Evolutionary conservation across 257 asterid species (phyloP).

Genomic region (Verbascum thapsus): DNA sequence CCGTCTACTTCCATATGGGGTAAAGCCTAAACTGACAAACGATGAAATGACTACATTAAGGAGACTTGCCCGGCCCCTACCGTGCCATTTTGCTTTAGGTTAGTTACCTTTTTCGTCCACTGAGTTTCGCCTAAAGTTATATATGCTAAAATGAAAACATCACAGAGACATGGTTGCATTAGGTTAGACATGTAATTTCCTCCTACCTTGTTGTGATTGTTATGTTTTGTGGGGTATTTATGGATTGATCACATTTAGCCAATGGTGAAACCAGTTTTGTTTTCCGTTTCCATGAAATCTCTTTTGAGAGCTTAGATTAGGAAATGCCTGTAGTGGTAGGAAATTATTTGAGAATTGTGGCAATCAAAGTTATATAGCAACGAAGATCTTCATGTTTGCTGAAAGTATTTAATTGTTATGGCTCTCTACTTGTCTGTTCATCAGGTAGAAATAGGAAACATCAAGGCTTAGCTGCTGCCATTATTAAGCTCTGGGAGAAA

Average conservation of each 20-base stretch:
- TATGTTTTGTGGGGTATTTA: background rate
- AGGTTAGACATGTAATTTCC: background rate
- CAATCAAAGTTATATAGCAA: slow-evolving; percentile 18
- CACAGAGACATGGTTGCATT: slow-evolving; percentile 11
- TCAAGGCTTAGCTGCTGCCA: slow-evolving; percentile 93
- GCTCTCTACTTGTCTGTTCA: slow-evolving; percentile 23
- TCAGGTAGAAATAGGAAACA: slow-evolving; percentile 91
- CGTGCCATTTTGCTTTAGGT: slow-evolving; percentile 95
- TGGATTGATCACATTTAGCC: slow-evolving; percentile 6
- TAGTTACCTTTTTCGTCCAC: slow-evolving; percentile 32
- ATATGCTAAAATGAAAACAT: background rate
- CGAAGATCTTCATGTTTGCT: background rate
- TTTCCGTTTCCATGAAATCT: slow-evolving; percentile 10
- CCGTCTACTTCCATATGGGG: slow-evolving; percentile 93
- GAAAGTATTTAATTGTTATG: slow-evolving; percentile 13
- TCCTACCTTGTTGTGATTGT: slow-evolving; percentile 4
- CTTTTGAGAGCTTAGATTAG: slow-evolving; percentile 12
- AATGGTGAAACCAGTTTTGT: background rate
- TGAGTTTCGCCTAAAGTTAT: background rate
- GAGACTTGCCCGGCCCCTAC: slow-evolving; percentile 93
- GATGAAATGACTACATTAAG: slow-evolving; percentile 85
- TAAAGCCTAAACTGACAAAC: slow-evolving; percentile 77
- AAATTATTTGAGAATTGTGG: slow-evolving; percentile 14
- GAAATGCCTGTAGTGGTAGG: background rate
- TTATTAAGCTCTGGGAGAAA: slow-evolving; percentile 97